Percentiles rank a stretch among this genome's conserved stretches.
These are phyloP conservation scores for Flueggea neowawraea DNA, from an alignment of 441 rosid species.

Conservation along the genomic window DNA sequence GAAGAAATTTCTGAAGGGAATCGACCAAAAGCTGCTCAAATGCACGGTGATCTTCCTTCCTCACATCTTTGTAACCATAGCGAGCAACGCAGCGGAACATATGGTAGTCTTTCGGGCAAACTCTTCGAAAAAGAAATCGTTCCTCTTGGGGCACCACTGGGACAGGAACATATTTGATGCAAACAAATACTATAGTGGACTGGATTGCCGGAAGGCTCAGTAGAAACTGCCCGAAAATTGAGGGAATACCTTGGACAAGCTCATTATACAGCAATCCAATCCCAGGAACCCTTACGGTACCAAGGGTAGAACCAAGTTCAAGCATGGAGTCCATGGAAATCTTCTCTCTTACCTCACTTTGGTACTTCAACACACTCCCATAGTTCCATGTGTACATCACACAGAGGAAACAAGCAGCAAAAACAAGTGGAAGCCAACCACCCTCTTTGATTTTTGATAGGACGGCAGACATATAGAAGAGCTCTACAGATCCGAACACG, in stretches of 20 bases:
- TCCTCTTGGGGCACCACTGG: conserved; percentile 93
- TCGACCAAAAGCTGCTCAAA: conserved; percentile 86
- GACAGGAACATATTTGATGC: conserved; percentile 91
- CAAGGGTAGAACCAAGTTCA: conserved; percentile 84
- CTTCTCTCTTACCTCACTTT: conserved; percentile 81
- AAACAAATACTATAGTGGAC: conserved; percentile 79
- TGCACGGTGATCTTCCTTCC: conserved; percentile 76
- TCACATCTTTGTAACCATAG: conserved; percentile 86
- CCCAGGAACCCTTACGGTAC: conserved; percentile 83
- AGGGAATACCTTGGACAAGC: conserved; percentile 90
- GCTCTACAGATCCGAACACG: conserved; percentile 76
- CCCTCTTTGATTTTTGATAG: conserved; percentile 75
- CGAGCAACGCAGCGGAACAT: conserved; percentile 90
- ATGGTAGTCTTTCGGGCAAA: conserved; percentile 91
- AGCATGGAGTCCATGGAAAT: conserved; percentile 86
- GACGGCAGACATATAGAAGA: conserved; percentile 75
- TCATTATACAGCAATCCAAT: conserved; percentile 84
- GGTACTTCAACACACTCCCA: conserved; percentile 93
- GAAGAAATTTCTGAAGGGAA: conserved; percentile 79
- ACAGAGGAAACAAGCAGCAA: conserved; percentile 65
- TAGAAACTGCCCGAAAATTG: conserved; percentile 83
- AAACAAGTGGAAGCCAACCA: conserved; percentile 93
- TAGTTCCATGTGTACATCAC: conserved; percentile 95
- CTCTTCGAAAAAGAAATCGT: conserved; percentile 82
- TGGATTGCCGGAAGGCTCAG: conserved; percentile 91